A percentile compares a stretch with the other conserved stretches of the same genome.
phyloP scores from a whole-genome alignment of 768 basidiomycete species.

The Sporobolomyces phaffii region DNA sequence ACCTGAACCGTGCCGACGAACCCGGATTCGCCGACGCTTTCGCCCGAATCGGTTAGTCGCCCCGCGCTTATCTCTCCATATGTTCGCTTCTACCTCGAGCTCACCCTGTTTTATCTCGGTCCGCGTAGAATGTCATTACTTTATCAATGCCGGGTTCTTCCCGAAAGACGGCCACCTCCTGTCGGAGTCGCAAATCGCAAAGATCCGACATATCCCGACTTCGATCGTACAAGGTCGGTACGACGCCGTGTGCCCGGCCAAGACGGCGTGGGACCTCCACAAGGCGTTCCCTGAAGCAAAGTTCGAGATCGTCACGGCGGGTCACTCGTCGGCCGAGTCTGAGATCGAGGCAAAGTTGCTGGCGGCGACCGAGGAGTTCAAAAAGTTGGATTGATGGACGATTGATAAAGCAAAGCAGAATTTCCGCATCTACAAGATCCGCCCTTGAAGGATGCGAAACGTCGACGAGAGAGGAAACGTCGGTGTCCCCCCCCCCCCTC shows the following conservation, averaged over 20 bases:
- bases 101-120: neutral
- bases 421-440: neutral
- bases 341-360: conserved; percentile 65
- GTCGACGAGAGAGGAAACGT: neutral
- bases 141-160: conserved; percentile 68
- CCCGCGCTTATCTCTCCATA: neutral
- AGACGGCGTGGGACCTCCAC: conserved; percentile 41
- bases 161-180: conserved; percentile 49
- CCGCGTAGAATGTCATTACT: conserved; percentile 71
- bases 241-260: conserved; percentile 73
- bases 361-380: conserved; percentile 46
- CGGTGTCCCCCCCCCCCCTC: neutral
- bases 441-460: no score
- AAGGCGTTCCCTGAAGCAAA: conserved; percentile 36
- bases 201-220: conserved; percentile 63
- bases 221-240: conserved; percentile 64
- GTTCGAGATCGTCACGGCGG: conserved; percentile 60
- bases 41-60: conserved; percentile 61
- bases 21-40: conserved; percentile 59
- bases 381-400: conserved; percentile 2
- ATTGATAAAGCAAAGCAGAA: neutral
- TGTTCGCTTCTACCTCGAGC: neutral
- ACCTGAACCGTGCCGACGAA: conserved; percentile 64
- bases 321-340: conserved; percentile 72
- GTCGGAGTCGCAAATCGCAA: conserved; percentile 44